A percentile compares a stretch with the other conserved stretches of the same genome.
Conservation (phyloP, 495 filamentous ascomycete species). For the Astrothelium subdiscretum region DNA sequence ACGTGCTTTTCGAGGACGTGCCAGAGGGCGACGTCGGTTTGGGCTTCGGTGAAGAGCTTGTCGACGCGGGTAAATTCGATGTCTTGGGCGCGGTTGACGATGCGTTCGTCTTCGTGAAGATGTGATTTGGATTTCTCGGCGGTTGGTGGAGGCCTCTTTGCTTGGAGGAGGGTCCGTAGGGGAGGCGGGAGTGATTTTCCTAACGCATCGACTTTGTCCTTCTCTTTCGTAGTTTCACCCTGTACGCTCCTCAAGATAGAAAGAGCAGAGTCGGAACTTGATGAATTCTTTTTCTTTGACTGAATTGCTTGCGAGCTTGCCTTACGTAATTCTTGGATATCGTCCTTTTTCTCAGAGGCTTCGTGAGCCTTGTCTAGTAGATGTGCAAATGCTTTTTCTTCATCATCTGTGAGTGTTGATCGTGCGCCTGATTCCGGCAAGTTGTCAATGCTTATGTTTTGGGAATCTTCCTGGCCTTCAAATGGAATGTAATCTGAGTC, state of each 20-base stretch:
- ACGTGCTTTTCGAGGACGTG: conserved; percentile 56
- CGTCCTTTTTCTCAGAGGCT: background rate
- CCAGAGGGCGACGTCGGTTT: conserved; percentile 61
- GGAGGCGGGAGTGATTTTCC: background rate
- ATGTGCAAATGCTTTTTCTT: background rate
- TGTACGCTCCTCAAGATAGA: background rate
- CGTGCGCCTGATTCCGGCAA: background rate
- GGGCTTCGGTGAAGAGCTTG: conserved; percentile 34
- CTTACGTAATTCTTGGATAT: background rate
- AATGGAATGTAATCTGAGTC: conserved; percentile 2
- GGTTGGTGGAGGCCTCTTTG: background rate
- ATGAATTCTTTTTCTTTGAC: background rate
- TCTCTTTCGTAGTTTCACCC: background rate
- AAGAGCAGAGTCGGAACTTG: background rate
- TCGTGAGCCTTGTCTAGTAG: background rate
- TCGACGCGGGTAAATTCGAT: conserved; percentile 30
- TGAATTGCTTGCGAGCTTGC: background rate
- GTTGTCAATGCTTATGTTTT: background rate
- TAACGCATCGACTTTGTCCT: background rate
- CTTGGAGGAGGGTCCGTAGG: background rate
- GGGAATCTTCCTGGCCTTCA: background rate
- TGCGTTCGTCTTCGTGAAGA: background rate
- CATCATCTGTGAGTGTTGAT: background rate
- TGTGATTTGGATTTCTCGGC: background rate
- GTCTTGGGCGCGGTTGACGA: background rate